Percentiles rank a stretch among this genome's conserved stretches.
Conservation (phyloP, 208 protist species). For the Acanthamoeba triangularis region DNA sequence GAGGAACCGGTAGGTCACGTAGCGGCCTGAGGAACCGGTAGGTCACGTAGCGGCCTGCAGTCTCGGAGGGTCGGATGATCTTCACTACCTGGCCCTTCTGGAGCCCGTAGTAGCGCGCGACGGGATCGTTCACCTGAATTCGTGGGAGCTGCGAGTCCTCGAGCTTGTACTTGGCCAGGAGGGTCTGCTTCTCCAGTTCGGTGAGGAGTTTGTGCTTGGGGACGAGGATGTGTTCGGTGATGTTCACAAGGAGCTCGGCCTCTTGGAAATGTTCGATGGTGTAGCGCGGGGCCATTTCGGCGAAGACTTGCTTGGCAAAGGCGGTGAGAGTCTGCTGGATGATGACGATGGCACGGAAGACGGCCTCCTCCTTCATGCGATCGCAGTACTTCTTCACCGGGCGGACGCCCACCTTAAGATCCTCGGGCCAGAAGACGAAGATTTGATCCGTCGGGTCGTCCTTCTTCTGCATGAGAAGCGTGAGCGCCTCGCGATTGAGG, state of each 20-base stretch:
- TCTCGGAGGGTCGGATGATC: slow-evolving; percentile 98
- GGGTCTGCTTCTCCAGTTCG: slow-evolving; percentile 93
- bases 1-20: no score
- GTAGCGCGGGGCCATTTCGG: slow-evolving; percentile 56
- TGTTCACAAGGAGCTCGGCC: slow-evolving; percentile 97
- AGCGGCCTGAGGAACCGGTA: slow-evolving; percentile 98
- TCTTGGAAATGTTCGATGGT: slow-evolving; percentile 97
- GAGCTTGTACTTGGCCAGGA: slow-evolving; percentile 95
- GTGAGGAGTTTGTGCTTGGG: slow-evolving; percentile 96
- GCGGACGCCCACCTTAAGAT: slow-evolving; percentile 58
- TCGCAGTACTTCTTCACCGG: slow-evolving; percentile 66
- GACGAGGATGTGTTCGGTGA: slow-evolving; percentile 98
- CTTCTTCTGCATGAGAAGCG: slow-evolving; percentile 17
- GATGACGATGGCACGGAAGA: slow-evolving; percentile 72
- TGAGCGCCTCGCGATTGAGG: slow-evolving; percentile 38
- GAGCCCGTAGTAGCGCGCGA: slow-evolving; percentile 98
- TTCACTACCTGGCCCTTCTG: slow-evolving; percentile 95
- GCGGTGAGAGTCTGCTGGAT: slow-evolving; percentile 63
- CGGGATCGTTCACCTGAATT: slow-evolving; percentile 96
- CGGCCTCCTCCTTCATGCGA: slow-evolving; percentile 58
- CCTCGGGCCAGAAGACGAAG: slow-evolving; percentile 75
- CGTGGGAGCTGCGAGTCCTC: slow-evolving; percentile 97
- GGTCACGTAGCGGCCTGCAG: slow-evolving; percentile 98
- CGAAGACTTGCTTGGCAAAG: slow-evolving; percentile 53
- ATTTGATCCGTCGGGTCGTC: slow-evolving; percentile 53